These are phyloP conservation scores for Coffea eugenioides DNA, from an alignment of 257 asterid species.

Conservation along the genomic window DNA sequence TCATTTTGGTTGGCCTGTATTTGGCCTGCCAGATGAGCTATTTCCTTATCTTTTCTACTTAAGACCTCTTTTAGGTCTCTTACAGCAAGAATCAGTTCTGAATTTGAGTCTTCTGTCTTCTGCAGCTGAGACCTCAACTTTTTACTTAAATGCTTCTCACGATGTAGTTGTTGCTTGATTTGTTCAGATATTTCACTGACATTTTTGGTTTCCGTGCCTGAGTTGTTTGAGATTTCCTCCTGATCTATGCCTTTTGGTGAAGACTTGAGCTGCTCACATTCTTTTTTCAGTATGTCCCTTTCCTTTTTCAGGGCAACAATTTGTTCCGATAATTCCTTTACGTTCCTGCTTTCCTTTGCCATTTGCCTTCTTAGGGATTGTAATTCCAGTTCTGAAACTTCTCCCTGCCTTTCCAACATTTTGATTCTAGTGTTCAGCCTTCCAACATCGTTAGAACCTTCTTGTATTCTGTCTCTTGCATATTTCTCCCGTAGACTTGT, in stretches of 20 bases:
- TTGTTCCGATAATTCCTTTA: constrained; percentile 60
- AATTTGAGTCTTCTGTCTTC: constrained; percentile 82
- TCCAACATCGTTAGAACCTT: constrained; percentile 28
- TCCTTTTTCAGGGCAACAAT: constrained; percentile 55
- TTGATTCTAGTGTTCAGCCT: constrained; percentile 41
- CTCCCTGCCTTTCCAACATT: constrained; percentile 62
- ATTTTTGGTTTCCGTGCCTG: constrained; percentile 31
- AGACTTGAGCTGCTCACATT: constrained; percentile 58
- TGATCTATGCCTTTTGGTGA: constrained; percentile 28
- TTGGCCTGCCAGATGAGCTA: constrained; percentile 57
- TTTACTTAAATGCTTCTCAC: constrained; percentile 57
- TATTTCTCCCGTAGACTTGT: constrained; percentile 26
- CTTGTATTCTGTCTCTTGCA: constrained; percentile 27
- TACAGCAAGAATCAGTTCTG: constrained; percentile 76
- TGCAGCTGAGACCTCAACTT: constrained; percentile 61
- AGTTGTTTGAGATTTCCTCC: constrained; percentile 31
- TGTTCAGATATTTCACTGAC: constrained; percentile 42
- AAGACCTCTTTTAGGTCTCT: constrained; percentile 71
- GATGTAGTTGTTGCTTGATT: constrained; percentile 55
- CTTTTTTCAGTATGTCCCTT: constrained; percentile 53
- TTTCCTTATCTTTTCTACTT: constrained; percentile 65
- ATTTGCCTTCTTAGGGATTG: constrained; percentile 79
- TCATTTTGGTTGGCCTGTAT: constrained; percentile 36
- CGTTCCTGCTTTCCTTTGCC: constrained; percentile 61
- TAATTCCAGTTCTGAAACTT: constrained; percentile 73